These are phyloP conservation scores for Salix brachista DNA, from an alignment of 345 rosid species.

Conservation along the genomic window DNA sequence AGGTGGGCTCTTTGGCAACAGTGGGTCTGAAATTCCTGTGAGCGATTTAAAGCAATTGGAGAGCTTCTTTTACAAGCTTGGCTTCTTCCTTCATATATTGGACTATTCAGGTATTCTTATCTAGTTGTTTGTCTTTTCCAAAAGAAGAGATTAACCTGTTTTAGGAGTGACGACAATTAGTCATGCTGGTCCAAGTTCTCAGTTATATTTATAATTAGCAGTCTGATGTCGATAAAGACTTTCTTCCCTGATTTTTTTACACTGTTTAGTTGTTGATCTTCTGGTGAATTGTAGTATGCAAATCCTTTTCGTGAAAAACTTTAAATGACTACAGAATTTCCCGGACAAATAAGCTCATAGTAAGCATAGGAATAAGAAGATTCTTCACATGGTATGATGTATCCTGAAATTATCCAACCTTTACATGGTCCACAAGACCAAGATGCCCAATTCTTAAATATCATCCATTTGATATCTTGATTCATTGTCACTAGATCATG, in stretches of 20 bases:
- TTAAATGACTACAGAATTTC: background rate
- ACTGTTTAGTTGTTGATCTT: background rate
- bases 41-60: slow-evolving; percentile 92
- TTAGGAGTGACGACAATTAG: background rate
- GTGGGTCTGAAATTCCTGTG: slow-evolving; percentile 94
- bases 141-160: background rate
- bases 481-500: background rate
- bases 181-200: background rate
- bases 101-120: slow-evolving; percentile 71
- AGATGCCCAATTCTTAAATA: background rate
- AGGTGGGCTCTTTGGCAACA: slow-evolving; percentile 96
- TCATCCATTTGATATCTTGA: background rate
- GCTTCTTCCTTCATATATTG: slow-evolving; percentile 93
- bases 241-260: background rate
- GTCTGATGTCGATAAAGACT: background rate
- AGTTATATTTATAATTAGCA: background rate
- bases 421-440: background rate
- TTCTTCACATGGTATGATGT: background rate
- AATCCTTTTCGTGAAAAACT: background rate
- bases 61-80: slow-evolving; percentile 93
- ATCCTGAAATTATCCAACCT: background rate
- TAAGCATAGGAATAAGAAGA: background rate
- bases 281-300: background rate
- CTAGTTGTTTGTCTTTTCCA: background rate
- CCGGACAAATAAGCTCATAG: background rate